Conservation (phyloP, 192 early-diverging fungal genomes). For the Entomortierella beljakovae region DNA sequence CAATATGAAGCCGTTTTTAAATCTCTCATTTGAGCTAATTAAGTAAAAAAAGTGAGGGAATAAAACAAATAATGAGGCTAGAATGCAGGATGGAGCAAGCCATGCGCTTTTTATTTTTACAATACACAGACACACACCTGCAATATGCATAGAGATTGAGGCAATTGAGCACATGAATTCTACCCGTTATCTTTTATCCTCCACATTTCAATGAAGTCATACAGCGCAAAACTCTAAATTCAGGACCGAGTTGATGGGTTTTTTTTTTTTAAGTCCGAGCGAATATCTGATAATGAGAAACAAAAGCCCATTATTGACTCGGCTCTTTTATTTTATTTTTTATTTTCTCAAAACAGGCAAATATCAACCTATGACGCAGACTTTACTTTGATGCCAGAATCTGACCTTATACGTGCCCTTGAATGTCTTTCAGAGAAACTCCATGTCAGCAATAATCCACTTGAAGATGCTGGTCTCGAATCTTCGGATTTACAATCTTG, state of each 20-base stretch:
- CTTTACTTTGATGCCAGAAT: conserved; percentile 53
- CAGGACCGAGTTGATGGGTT: too few species aligned
- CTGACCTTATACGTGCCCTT: conserved; percentile 40
- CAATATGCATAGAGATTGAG: background rate
- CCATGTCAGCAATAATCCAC: conserved; percentile 35
- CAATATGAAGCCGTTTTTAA: too few species aligned
- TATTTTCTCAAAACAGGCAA: conserved; percentile 15
- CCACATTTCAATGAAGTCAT: conserved; percentile 10
- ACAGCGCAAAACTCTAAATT: background rate
- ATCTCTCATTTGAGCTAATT: too few species aligned
- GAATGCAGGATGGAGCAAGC: too few species aligned
- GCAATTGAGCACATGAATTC: conserved; percentile 1
- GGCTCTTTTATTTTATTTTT: background rate
- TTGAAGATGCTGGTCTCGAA: conserved; percentile 25
- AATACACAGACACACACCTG: too few species aligned
- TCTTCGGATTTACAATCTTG: conserved; percentile 35
- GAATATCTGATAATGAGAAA: background rate
- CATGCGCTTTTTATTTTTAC: background rate
- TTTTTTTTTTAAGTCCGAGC: background rate
- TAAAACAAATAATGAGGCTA: too few species aligned
- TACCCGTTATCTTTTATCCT: background rate
- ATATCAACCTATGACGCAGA: conserved; percentile 54
- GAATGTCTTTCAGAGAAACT: conserved; percentile 35
- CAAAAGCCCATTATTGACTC: background rate
- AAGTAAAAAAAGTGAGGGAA: too few species aligned